Base-by-base conservation (phyloP, 139 green algal genomes). In the Chlorella sp. region DNA sequence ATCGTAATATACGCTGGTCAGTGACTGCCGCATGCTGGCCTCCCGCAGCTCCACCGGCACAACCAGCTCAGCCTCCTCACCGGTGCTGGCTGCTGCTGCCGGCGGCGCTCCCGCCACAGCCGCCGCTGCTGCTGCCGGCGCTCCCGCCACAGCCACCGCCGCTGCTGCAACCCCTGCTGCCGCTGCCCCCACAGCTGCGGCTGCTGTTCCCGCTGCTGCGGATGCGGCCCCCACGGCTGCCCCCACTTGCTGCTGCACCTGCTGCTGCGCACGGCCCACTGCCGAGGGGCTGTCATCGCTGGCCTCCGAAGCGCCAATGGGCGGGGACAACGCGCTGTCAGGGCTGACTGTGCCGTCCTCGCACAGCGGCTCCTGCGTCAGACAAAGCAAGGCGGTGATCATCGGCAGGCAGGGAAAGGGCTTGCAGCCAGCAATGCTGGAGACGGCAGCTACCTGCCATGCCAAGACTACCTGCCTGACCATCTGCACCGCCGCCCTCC, bases 311-410 rank as follows among this genome's bases (percentile, higher is more conserved):
- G 76, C 56, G 32, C 36, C 76, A 2, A 39, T 34, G 23, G 57
- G 23, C 0, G 76, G 76, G 15, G 23, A 73, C 36, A 82, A 60
- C 26, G 76, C 56, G 57, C 60, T 73, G 26, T 60, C 38, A 18
- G 76, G 76, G 78, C 56, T 83, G 39, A 65, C 28, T 5, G 21
- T 44, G 63, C 39, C 78, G 12, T 74, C 63, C 32, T 62, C 63
- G 7, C 41, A 44, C 39, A 75, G n/a, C 28, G 41, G 62, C 76
- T 82, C 76, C 69, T 75, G 71, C 71, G 62, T 18, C 68, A 60
- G 38, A 57, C 36, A 60, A 13, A 1, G 21, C 25, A 28, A 32
- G 6, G 16, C 70, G 17, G 3, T 30, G 12, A 12, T 51, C 21
- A 56, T 62, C 5, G 9, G 44, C 21, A 60, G 21, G 51, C 51